Conservation (phyloP, 2,329 filamentous ascomycete genomes). For the Cytospora leucostoma region DNA sequence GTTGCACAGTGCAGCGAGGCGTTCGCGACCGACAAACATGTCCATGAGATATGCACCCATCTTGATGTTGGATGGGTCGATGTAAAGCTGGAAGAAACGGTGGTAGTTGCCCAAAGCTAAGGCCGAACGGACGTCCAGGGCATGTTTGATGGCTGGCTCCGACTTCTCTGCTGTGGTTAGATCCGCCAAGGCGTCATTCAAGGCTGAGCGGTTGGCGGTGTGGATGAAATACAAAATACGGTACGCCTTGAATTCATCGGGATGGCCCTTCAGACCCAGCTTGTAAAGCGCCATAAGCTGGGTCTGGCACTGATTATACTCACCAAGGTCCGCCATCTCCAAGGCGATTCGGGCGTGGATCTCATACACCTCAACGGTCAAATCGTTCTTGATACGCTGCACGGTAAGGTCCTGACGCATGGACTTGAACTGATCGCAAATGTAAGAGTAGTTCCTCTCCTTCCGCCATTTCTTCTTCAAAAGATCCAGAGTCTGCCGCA, state of each 20-base stretch:
- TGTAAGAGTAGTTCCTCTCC: slow-evolving; percentile 93
- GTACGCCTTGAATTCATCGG: slow-evolving; percentile 97
- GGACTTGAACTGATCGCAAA: slow-evolving; percentile 99
- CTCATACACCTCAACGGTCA: slow-evolving; percentile 95
- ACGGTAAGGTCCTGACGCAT: slow-evolving; percentile 97
- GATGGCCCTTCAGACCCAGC: slow-evolving; percentile 82
- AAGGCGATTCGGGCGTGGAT: slow-evolving; percentile 96
- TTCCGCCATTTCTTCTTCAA: slow-evolving; percentile 93
- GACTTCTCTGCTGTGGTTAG: slow-evolving; percentile 97
- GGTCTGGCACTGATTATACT: slow-evolving; percentile 99
- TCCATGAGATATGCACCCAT: slow-evolving; percentile 99
- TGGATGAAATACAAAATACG: slow-evolving; percentile 99
- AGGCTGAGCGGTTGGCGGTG: slow-evolving; percentile 94
- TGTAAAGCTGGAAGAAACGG: slow-evolving; percentile 94
- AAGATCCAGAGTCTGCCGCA: slow-evolving; percentile 82
- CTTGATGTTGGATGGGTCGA: slow-evolving; percentile 74
- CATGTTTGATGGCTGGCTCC: slow-evolving; percentile 83
- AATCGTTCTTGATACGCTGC: slow-evolving; percentile 94
- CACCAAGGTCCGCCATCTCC: slow-evolving; percentile 98
- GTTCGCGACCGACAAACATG: slow-evolving; percentile 95
- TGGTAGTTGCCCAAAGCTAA: slow-evolving; percentile 95
- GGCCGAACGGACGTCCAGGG: slow-evolving; percentile 85
- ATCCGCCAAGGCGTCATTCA: slow-evolving; percentile 98
- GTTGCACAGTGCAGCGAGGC: slow-evolving; percentile 83
- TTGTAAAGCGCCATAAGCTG: slow-evolving; percentile 91